Percentiles rank a stretch among this genome's conserved stretches.
These are phyloP conservation scores for Boletus sensibilis DNA, from an alignment of 768 basidiomycete genomes.

Conservation along the genomic window DNA sequence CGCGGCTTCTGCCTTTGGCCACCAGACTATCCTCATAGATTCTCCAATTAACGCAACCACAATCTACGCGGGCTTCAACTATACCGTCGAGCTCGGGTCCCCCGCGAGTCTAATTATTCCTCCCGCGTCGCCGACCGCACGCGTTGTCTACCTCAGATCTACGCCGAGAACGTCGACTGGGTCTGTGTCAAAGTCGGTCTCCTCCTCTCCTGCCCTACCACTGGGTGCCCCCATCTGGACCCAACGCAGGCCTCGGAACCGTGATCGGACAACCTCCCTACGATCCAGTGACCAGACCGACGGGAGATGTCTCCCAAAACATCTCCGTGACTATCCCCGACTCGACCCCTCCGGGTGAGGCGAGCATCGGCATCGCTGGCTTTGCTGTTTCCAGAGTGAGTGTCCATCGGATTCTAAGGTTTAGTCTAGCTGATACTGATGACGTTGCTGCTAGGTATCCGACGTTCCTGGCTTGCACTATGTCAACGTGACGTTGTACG, in stretches of 20 bases:
- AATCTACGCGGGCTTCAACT: neutral
- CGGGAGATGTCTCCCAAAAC: neutral
- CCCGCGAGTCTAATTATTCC: neutral
- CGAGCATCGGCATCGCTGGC: neutral
- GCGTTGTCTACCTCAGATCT: neutral
- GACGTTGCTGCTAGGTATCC: neutral
- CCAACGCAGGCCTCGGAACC: neutral
- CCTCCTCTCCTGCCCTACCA: neutral
- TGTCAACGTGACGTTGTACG: neutral
- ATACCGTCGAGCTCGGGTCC: neutral
- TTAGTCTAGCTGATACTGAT: neutral
- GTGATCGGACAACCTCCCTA: neutral
- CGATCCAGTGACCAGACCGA: too few relatives aligned
- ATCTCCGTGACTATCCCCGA: neutral
- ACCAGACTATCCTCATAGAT: neutral
- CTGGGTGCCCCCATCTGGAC: neutral
- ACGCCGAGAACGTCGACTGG: neutral
- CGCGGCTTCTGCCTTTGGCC: neutral
- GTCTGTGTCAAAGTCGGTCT: neutral
- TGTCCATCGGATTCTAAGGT: neutral
- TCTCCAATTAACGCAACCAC: neutral
- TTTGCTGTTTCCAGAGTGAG: neutral
- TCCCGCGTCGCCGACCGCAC: neutral
- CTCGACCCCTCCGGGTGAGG: neutral
- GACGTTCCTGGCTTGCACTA: neutral